Evolutionary conservation across 768 basidiomycete genomes (phyloP).

Genomic region (Collybiopsis confluens): DNA sequence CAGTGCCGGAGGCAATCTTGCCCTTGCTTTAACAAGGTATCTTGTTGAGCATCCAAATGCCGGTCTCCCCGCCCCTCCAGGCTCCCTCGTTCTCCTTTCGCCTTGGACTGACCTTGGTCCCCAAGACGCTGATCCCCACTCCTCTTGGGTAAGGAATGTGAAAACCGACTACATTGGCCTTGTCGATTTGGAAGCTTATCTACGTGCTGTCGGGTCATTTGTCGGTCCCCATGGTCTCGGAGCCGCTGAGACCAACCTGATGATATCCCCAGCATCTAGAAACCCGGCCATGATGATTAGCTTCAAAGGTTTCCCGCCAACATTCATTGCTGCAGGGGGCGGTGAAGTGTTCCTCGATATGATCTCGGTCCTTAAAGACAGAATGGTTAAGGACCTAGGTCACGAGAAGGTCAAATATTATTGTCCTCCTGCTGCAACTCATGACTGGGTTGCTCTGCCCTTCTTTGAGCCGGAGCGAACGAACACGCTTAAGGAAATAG

Average conservation of each 20-base stretch:
- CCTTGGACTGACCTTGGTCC: conserved; percentile 51
- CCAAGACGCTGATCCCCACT: conserved; percentile 33
- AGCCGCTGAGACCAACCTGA: conserved; percentile 43
- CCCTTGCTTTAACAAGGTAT: conserved; percentile 57
- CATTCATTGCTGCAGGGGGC: conserved; percentile 55
- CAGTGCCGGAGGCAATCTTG: conserved; percentile 75
- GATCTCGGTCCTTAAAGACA: conserved; percentile 38
- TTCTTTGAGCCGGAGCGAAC: conserved; percentile 54
- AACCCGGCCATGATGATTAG: conserved; percentile 28
- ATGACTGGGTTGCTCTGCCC: conserved; percentile 47
- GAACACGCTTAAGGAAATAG: conserved; percentile 42
- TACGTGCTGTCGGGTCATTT: conserved; percentile 21
- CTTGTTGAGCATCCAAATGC: conserved; percentile 44
- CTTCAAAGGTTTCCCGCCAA: conserved; percentile 57
- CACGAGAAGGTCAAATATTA: conserved; percentile 43
- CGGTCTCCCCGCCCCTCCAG: conserved; percentile 40
- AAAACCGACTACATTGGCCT: conserved; percentile 35
- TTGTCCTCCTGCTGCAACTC: conserved; percentile 48
- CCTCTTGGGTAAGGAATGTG: conserved; percentile 30
- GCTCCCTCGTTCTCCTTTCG: conserved; percentile 48
- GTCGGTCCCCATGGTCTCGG: conserved; percentile 43
- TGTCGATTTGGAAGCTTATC: conserved; percentile 12
- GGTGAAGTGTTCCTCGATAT: conserved; percentile 57
- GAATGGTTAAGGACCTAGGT: conserved; percentile 50
- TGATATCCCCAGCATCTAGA: conserved; percentile 56